Percentiles rank a stretch among this genome's conserved stretches.
Conservation (phyloP, 768 basidiomycete species). For the Tricholoma bakamatsutake region DNA sequence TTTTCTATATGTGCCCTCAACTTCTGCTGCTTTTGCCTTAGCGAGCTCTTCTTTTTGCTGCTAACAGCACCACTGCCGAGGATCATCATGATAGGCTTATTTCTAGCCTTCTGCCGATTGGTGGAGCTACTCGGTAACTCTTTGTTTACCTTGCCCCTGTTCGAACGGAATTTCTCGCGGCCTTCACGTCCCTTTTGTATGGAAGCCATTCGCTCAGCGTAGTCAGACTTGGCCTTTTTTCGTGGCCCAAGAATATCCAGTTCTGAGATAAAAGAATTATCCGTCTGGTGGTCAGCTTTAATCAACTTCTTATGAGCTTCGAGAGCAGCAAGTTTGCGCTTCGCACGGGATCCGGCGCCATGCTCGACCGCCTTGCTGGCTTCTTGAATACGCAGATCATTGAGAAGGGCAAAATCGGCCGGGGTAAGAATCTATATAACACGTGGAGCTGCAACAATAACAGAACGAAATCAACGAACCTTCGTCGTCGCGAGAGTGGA, state of each 20-base stretch:
- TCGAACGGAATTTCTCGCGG: conserved; percentile 85
- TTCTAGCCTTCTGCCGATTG: conserved; percentile 87
- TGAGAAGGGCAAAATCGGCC: conserved; percentile 89
- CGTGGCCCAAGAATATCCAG: conserved; percentile 89
- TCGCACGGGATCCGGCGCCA: conserved; percentile 69
- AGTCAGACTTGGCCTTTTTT: conserved; percentile 90
- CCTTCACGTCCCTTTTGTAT: conserved; percentile 93
- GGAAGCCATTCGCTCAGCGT: conserved; percentile 88
- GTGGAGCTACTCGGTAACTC: conserved; percentile 79
- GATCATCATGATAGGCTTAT: conserved; percentile 96
- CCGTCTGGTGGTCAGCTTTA: conserved; percentile 34
- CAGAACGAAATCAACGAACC: conserved; percentile 30
- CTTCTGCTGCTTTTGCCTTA: conserved; percentile 78
- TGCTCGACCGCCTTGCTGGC: conserved; percentile 64
- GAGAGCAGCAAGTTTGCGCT: conserved; percentile 82
- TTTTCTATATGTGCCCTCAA: conserved; percentile 70
- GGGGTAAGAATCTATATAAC: conserved; percentile 86
- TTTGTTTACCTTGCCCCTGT: conserved; percentile 90
- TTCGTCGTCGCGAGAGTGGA: conserved; percentile 80
- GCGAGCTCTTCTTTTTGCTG: conserved; percentile 77
- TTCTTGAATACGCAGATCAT: conserved; percentile 80
- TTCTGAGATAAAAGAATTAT: conserved; percentile 75
- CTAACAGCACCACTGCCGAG: conserved; percentile 69
- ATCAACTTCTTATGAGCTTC: conserved; percentile 63
- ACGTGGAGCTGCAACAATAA: neutral